phyloP scores from a whole-genome alignment of 768 basidiomycete species.

The Tulasnella sp. region DNA sequence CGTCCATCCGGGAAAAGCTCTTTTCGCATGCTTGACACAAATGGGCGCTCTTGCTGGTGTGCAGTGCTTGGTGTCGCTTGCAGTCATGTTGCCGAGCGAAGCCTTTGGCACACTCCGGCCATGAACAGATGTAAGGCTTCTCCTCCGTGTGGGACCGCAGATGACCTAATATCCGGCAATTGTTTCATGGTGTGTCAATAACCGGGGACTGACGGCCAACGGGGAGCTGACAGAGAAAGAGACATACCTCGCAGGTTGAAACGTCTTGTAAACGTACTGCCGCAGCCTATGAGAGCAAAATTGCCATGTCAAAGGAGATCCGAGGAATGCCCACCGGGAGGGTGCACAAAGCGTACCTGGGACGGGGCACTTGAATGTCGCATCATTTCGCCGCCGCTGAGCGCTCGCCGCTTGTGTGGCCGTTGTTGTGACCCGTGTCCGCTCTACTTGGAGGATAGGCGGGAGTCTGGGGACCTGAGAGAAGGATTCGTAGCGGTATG shows the following conservation, averaged over 20 bases:
- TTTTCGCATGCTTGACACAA: slow-evolving; percentile 93
- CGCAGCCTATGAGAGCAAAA: slow-evolving; percentile 56
- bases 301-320: not conserved
- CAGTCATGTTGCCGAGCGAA: slow-evolving; percentile 97
- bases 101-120: slow-evolving; percentile 92
- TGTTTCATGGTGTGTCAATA: slow-evolving; percentile 32
- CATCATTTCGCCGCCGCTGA: slow-evolving; percentile 85
- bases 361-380: slow-evolving; percentile 90
- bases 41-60: slow-evolving; percentile 77
- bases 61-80: slow-evolving; percentile 95
- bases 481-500: slow-evolving; percentile 42
- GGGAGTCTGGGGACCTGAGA: slow-evolving; percentile 59
- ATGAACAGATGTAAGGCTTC: slow-evolving; percentile 90
- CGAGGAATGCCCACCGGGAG: not conserved
- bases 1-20: slow-evolving; percentile 92
- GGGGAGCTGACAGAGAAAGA: slow-evolving; percentile 16
- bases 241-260: slow-evolving; percentile 80
- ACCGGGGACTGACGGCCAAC: slow-evolving; percentile 21
- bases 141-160: slow-evolving; percentile 95
- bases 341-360: slow-evolving; percentile 50
- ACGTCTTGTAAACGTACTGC: slow-evolving; percentile 93
- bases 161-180: slow-evolving; percentile 63
- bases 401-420: slow-evolving; percentile 92
- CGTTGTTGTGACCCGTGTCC: slow-evolving; percentile 92
- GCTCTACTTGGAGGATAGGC: slow-evolving; percentile 87